Conservation (phyloP, 768 basidiomycete species). For the Trametopsis cervina region DNA sequence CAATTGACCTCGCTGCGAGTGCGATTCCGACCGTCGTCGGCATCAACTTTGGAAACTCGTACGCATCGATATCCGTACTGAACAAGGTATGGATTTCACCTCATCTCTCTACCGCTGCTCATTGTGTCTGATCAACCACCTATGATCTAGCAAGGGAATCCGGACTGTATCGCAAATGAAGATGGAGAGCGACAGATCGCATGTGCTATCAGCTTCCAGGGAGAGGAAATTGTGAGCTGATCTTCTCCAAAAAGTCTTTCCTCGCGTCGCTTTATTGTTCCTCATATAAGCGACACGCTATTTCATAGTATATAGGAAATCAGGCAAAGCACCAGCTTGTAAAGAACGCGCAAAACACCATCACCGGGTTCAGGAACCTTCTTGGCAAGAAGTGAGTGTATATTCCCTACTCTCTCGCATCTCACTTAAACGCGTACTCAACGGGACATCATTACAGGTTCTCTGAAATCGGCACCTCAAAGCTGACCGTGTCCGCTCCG, state of each 20-base stretch:
- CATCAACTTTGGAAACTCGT: slow-evolving; percentile 95
- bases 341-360: slow-evolving; percentile 91
- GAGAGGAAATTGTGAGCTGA: slow-evolving; percentile 77
- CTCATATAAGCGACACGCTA: no score
- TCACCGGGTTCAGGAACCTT: slow-evolving; percentile 89
- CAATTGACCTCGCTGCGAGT: slow-evolving; percentile 26
- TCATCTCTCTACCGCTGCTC: not conserved
- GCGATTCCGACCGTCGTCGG: slow-evolving; percentile 64
- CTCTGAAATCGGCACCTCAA: slow-evolving; percentile 60
- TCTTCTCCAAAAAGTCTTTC: no score
- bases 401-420: not conserved
- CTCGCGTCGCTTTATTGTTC: no score
- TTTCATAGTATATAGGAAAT: slow-evolving; percentile 86
- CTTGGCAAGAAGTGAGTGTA: slow-evolving; percentile 77
- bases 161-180: slow-evolving; percentile 96
- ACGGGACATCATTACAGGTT: slow-evolving; percentile 38
- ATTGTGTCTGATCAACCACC: not conserved
- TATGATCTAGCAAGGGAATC: slow-evolving; percentile 65
- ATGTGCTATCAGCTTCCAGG: slow-evolving; percentile 84
- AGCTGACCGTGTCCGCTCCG: slow-evolving; percentile 50
- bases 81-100: slow-evolving; percentile 61
- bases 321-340: slow-evolving; percentile 92
- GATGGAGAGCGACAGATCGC: slow-evolving; percentile 98
- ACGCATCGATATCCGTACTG: slow-evolving; percentile 91
- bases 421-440: not conserved